phyloP scores from a whole-genome alignment of 768 basidiomycete species.

The Suillus plorans region DNA sequence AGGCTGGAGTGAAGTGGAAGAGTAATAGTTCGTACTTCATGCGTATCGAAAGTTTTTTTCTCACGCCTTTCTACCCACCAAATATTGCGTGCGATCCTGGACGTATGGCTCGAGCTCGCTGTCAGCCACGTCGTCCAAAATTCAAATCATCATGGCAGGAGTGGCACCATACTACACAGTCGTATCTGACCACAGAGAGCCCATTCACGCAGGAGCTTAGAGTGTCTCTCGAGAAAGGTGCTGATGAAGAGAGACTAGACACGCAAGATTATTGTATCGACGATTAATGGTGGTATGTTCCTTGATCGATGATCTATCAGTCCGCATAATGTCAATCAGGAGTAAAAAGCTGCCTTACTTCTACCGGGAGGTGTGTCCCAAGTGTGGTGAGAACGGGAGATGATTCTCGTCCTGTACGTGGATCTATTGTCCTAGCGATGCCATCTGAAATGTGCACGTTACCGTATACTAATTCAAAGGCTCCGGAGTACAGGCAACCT shows the following conservation, averaged over 20 bases:
- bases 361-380: slow-evolving; percentile 88
- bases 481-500: slow-evolving; percentile 91
- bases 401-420: slow-evolving; percentile 97
- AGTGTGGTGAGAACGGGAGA: slow-evolving; percentile 88
- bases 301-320: not conserved
- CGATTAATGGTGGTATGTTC: slow-evolving; percentile 90
- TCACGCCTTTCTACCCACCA: not conserved
- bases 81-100: too few relatives aligned
- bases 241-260: slow-evolving; percentile 88
- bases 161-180: slow-evolving; percentile 78
- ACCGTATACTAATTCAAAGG: slow-evolving; percentile 41
- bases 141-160: slow-evolving; percentile 30
- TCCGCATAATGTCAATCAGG: slow-evolving; percentile 81
- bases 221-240: slow-evolving; percentile 86
- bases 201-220: slow-evolving; percentile 84
- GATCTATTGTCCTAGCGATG: not conserved
- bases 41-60: not conserved
- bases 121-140: not conserved
- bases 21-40: too few relatives aligned
- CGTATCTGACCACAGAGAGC: slow-evolving; percentile 67
- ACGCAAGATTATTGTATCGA: slow-evolving; percentile 88
- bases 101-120: not conserved
- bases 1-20: too few relatives aligned
- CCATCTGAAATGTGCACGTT: not conserved
- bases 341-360: slow-evolving; percentile 70